Base-by-base conservation (phyloP, 1,284 basidiomycete genomes). In the Ustilago esculenta region DNA sequence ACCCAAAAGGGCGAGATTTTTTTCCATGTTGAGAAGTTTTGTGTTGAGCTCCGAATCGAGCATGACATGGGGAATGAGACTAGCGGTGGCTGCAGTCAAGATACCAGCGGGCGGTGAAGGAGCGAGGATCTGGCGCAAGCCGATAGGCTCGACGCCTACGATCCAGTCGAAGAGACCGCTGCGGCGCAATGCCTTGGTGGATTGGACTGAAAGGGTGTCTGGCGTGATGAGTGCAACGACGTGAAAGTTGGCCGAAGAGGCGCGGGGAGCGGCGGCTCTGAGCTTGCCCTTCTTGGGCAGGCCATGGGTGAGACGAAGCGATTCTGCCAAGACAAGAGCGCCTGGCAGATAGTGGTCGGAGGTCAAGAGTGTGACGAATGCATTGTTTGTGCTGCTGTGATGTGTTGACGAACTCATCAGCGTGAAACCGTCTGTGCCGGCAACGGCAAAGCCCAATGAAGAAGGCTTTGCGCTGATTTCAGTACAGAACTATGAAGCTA, bases 201-300 rank as follows among this genome's bases (percentile, higher is more conserved):
- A 87, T 43, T 87, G 86, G n/a, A 94, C 90, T 79, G 92, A 89
- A 73, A 98, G 89, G 0, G 91, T 90, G 80, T 94, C 92, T 46
- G 95, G 94, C 5, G 94, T 95, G 67, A 95, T 92, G 41, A 98
- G 85, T 83, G 92, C 96, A 65, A 94, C 88, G n/a, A 90, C 90
- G 75, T 94, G 59, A 25, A 72, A 75, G 14, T 36, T 25, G 11
- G 45, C 23, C 9, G 41, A 33, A 0, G 50, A 17, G 3, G 41
- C 2, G 6, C 5, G 11, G 3, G 54, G 12, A n/a, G 41, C 25
- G 21, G 11, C 35, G 6, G 52, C 49, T 20, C 36, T 33, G 25
- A 18, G 25, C 30, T 59, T 50, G 34, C 45, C 50, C 25, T 49
- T 64, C 18, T 37, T 50, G 20, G 60, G 27, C 29, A 57, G 18